Conservation (phyloP, 352 stramenopile species). For the Phytopythium sindhum region DNA sequence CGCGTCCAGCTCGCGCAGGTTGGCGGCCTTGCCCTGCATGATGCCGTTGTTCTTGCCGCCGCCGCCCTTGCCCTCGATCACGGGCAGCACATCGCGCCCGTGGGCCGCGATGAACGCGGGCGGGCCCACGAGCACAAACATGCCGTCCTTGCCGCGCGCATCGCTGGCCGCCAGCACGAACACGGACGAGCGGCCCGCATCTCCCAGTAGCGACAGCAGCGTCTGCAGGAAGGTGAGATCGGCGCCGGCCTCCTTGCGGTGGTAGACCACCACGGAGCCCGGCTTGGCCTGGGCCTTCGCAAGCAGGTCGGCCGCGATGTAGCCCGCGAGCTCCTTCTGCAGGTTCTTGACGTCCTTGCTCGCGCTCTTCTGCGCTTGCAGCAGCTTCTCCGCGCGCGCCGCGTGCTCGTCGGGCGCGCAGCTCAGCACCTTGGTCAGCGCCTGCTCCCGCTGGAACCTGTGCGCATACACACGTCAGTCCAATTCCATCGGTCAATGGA, state of each 20-base stretch:
- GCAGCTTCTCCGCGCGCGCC: constrained; percentile 58
- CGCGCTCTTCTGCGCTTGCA: constrained; percentile 51
- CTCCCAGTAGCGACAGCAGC: constrained; percentile 42
- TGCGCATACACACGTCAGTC: background rate
- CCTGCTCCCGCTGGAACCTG: constrained; percentile 60
- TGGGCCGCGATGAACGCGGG: constrained; percentile 48
- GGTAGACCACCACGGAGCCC: constrained; percentile 38
- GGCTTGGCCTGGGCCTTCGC: constrained; percentile 14
- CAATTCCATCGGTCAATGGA: background rate
- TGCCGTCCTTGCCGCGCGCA: constrained; percentile 36
- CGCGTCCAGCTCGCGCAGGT: constrained; percentile 39
- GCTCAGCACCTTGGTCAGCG: constrained; percentile 71
- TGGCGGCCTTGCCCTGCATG: constrained; percentile 78
- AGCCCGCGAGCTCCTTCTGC: constrained; percentile 63
- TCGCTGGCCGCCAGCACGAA: constrained; percentile 56
- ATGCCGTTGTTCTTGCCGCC: constrained; percentile 71
- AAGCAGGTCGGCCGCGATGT: constrained; percentile 43
- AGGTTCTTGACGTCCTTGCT: constrained; percentile 69
- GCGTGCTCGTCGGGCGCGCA: constrained; percentile 64
- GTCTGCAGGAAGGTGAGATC: constrained; percentile 71
- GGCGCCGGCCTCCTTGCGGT: constrained; percentile 40
- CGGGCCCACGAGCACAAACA: constrained; percentile 66
- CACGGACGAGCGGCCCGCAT: constrained; percentile 31
- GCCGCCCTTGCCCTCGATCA: constrained; percentile 75
- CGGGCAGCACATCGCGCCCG: constrained; percentile 44